phyloP scores from a whole-genome alignment of 768 basidiomycete genomes.

The Russula brevipes region DNA sequence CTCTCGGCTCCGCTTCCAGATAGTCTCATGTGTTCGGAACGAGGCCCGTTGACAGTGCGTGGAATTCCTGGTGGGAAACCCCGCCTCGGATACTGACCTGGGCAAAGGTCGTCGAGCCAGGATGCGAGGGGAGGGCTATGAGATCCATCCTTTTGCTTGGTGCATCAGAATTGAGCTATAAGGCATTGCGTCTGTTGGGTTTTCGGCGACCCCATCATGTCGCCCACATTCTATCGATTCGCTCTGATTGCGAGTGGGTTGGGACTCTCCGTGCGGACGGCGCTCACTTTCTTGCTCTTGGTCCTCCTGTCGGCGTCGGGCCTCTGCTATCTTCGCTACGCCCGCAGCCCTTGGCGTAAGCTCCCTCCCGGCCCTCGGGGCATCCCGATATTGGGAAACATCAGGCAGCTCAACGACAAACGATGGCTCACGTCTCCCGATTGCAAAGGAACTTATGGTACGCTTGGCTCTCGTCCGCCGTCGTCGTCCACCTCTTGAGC shows the following conservation, averaged over 20 bases:
- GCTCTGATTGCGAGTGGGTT: neutral
- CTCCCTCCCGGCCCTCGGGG: slow-evolving; percentile 23
- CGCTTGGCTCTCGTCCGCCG: neutral
- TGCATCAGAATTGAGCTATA: slow-evolving; percentile 13
- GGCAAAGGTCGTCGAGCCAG: slow-evolving; percentile 5
- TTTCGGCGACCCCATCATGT: slow-evolving; percentile 12
- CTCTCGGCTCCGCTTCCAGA: slow-evolving; percentile 18
- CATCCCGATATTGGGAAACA: slow-evolving; percentile 19
- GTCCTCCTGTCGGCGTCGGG: slow-evolving; percentile 1
- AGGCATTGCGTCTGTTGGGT: neutral
- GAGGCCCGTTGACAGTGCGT: slow-evolving; percentile 18
- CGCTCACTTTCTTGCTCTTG: slow-evolving; percentile 1
- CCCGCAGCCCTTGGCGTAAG: slow-evolving; percentile 23
- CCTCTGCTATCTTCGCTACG: slow-evolving; percentile 5
- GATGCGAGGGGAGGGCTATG: slow-evolving; percentile 3
- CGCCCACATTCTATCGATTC: neutral
- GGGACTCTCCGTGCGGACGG: neutral
- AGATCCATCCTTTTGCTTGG: slow-evolving; percentile 1
- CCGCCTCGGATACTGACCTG: slow-evolving; percentile 15
- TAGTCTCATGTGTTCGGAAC: slow-evolving; percentile 5
- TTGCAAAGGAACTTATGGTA: slow-evolving; percentile 17
- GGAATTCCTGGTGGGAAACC: slow-evolving; percentile 20
- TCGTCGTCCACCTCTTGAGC: neutral
- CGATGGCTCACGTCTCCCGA: slow-evolving; percentile 17
- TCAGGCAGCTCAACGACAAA: slow-evolving; percentile 18